Base-by-base conservation (phyloP, 148 eudicot genomes). In the Cornus suecica region DNA sequence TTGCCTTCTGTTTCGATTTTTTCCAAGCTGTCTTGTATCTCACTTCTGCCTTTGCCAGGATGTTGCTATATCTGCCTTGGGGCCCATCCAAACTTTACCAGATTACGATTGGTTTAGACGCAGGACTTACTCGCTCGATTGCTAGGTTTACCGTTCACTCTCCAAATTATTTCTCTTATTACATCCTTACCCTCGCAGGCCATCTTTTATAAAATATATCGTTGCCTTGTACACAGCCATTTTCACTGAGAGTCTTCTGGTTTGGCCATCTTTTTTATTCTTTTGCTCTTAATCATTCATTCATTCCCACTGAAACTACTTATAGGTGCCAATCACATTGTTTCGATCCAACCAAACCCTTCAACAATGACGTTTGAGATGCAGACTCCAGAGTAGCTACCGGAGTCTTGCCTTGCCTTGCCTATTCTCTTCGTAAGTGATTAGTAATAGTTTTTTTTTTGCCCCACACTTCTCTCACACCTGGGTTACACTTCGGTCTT, bases 61-160 rank as follows among this genome's bases (percentile, higher is more conserved):
- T 84, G 74, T 91, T 67, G 94, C 97, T 2, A 90, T 94, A 28
- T 84, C 94, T 70, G 97, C 94, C 54, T 66, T 83, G 71, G 98
- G 98, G 1, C 97, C 98, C 8, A 72, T 94, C 79, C 90, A 90
- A 79, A 70, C 65, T 13, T 85, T 94, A 76, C 98, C 97, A 4
- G 98, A 94, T 80, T 92, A 91, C 93, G 92, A 90, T 86, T 92
- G 98, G 98, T 94, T 94, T 90, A 87, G 98, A 80, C 93, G 97
- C 83, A 85, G 94, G 42, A 94, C 98, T 73, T 94, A 87, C 88
- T 83, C 72, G 92, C 88, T 86, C 87, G 91, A 90, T 69, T 89
- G 92, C 77, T 94, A 91, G 94, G 71, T 37, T 37, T 37, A 29
- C 41, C 69, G 48, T 54, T 31, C 42, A 18, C 0, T 68, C 29